Percentiles rank a stretch among this genome's conserved stretches.
phyloP scores from a whole-genome alignment of 805 yeast species.

The Pichia cephalocereana region DNA sequence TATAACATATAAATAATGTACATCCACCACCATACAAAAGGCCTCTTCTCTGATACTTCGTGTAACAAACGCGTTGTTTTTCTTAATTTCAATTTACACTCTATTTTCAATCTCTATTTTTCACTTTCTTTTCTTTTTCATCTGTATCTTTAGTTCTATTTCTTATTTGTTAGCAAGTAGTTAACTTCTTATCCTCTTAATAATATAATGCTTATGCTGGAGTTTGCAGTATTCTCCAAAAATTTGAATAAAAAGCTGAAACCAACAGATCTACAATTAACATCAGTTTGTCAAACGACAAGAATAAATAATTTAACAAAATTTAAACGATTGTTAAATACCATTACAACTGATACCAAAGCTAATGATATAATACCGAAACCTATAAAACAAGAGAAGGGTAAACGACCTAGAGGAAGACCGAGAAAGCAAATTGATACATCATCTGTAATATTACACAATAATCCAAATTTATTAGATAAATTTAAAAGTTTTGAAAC shows the following conservation, averaged over 20 bases:
- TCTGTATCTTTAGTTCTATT: neutral
- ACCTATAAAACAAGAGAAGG: neutral
- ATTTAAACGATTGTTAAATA: neutral
- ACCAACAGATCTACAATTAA: neutral
- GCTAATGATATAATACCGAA: neutral
- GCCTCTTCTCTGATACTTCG: no score
- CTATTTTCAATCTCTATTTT: no score
- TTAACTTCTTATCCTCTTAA: no score
- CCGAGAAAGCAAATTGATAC: neutral
- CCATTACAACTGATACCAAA: neutral
- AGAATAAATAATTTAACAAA: neutral
- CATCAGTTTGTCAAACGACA: neutral
- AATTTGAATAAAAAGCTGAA: neutral
- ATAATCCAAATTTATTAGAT: neutral
- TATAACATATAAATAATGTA: no score
- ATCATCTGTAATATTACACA: neutral
- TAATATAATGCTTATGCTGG: neutral
- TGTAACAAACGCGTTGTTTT: no score
- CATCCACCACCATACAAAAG: no score
- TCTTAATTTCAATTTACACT: no score
- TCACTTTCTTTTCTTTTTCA: neutral
- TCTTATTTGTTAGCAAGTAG: no score
- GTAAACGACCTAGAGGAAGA: slow-evolving; percentile 9
- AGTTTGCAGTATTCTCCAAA: neutral
- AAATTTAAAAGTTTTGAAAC: slow-evolving; percentile 17